Percentiles rank a stretch among this genome's conserved stretches.
Evolutionary conservation across 2,329 filamentous ascomycete species (phyloP).

Genomic region (Claviceps capensis): DNA sequence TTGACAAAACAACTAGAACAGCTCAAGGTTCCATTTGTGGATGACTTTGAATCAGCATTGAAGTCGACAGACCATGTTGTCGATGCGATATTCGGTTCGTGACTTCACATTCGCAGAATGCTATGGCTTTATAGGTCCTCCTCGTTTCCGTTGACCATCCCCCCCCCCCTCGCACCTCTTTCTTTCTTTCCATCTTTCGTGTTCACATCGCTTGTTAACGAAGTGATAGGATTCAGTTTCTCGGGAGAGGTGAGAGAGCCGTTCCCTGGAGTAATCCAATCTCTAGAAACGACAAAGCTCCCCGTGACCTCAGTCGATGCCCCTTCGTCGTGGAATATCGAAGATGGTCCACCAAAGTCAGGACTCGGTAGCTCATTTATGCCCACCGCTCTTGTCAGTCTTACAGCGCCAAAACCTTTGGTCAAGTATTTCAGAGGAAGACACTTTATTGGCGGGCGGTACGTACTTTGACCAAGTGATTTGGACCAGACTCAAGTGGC

Average conservation of each 20-base stretch:
- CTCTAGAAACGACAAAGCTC: conserved; percentile 56
- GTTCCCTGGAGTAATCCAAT: conserved; percentile 68
- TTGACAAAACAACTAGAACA: conserved; percentile 74
- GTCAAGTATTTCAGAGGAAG: conserved; percentile 71
- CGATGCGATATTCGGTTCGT: conserved; percentile 79
- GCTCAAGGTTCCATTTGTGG: conserved; percentile 68
- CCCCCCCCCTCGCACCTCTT: background rate
- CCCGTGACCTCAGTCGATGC: conserved; percentile 85
- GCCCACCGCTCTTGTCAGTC: conserved; percentile 67
- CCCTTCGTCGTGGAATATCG: conserved; percentile 90
- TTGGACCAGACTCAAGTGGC: background rate
- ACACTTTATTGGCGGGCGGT: conserved; percentile 85
- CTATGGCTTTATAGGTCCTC: background rate
- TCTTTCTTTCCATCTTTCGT: background rate
- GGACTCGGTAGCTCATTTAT: conserved; percentile 71
- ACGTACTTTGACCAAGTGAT: conserved; percentile 16
- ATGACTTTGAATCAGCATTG: conserved; percentile 61
- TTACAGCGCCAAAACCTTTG: conserved; percentile 88
- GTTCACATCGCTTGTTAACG: background rate
- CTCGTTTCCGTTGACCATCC: background rate
- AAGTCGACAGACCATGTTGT: conserved; percentile 64
- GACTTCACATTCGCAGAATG: background rate
- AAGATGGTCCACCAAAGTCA: conserved; percentile 62
- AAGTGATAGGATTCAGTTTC: conserved; percentile 66
- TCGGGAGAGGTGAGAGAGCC: conserved; percentile 84